Base-by-base conservation (phyloP, 2,329 filamentous ascomycete genomes). In the Hypoxylon sp. region DNA sequence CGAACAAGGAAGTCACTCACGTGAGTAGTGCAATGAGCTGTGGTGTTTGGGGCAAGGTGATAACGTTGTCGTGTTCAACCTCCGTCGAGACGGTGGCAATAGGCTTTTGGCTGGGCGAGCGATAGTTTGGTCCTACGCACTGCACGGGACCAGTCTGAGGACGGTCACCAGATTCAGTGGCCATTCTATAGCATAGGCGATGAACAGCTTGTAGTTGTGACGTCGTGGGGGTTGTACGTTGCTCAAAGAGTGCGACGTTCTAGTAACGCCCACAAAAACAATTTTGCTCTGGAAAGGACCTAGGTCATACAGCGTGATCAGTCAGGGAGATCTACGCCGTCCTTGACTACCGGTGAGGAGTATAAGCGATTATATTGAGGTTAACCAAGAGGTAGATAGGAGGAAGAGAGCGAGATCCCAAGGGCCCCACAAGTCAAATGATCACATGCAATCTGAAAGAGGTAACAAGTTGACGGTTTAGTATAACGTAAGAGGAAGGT, bases 11-110 rank as follows among this genome's bases (percentile, higher is more conserved):
- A 75, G 71, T 39, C 27, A 88, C 94, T 85, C 89, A 97, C 96
- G 96, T 97, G 81, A 99, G 87, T 71, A 99, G 87, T 70, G 96
- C 94, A 81, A 99, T 99, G 71, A 99, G 87, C 84, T 99, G 96
- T 51, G 96, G 94, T 9, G 96, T 97, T 81, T 98, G 96, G 29
- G 92, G 88, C 47, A 99, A 85, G 70, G 96, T 91, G 77, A 94
- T 91, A 70, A 99, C 93, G 83, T 97, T 97, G 68, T 94, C 90
- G 75, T 93, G 90, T 46, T 88, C 82, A 39, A 97, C 89, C 65
- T 88, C 86, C 61, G 90, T 94, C 11, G 96, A 99, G 43, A 98
- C 91, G 2, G 94, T 98, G 11, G 94, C 94, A 62, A 87, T 91
- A 41, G 93, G 94, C 77, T 95, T 96, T 78, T 95, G 88, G 70